These are phyloP conservation scores for Phialocephala sp. DNA, from an alignment of 2,329 filamentous ascomycete species.

Conservation along the genomic window DNA sequence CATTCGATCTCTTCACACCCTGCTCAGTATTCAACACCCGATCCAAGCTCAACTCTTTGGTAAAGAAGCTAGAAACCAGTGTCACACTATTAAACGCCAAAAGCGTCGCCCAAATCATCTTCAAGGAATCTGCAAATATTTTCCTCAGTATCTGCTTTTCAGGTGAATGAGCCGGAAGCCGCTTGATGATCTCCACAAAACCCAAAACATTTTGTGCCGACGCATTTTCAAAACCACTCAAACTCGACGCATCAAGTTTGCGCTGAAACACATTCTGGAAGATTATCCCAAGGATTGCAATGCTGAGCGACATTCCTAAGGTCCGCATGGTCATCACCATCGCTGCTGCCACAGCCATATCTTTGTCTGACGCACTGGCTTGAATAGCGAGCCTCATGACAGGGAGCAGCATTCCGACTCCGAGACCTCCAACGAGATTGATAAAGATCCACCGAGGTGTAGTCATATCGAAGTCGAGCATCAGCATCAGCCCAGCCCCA, in stretches of 20 bases:
- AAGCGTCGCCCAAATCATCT: conserved; percentile 34
- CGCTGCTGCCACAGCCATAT: conserved; percentile 57
- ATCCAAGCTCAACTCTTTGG: conserved; percentile 50
- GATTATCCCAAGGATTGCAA: conserved; percentile 8
- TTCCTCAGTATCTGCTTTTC: conserved; percentile 24
- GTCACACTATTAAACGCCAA: conserved; percentile 28
- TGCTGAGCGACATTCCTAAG: conserved; percentile 56
- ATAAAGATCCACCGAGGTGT: conserved; percentile 9
- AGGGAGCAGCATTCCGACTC: conserved; percentile 50
- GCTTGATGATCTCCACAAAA: conserved; percentile 2
- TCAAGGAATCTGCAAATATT: conserved; percentile 30
- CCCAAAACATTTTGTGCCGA: conserved; percentile 27
- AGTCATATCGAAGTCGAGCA: conserved; percentile 10
- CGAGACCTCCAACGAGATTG: conserved; percentile 13
- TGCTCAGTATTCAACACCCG: conserved; percentile 48
- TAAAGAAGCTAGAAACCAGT: conserved; percentile 49
- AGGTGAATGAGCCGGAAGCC: conserved; percentile 8
- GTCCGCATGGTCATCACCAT: conserved; percentile 71
- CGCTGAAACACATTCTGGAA: conserved; percentile 14
- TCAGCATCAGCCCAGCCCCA: conserved; percentile 53
- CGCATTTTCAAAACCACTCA: conserved; percentile 7
- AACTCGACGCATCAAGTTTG: neutral
- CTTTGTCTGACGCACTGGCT: conserved; percentile 39
- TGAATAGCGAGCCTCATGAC: conserved; percentile 50
- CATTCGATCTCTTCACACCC: conserved; percentile 51